Percentiles rank a stretch among this genome's conserved stretches.
Conservation (phyloP, 2,329 filamentous ascomycete genomes). For the Alternaria ethzedia region DNA sequence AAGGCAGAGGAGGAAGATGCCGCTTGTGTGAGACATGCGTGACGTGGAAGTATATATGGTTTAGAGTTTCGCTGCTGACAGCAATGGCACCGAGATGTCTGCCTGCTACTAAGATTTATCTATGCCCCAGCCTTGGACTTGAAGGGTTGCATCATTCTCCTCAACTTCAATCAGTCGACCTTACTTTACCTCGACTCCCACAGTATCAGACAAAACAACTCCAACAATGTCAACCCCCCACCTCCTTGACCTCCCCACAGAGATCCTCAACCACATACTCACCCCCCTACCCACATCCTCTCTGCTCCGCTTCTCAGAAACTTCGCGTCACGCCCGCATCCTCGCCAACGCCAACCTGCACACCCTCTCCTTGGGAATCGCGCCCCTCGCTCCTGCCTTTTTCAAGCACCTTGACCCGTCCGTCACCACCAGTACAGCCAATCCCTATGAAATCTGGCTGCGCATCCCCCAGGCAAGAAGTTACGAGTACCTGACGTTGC, state of each 20-base stretch:
- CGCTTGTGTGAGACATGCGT: background rate
- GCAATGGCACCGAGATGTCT: background rate
- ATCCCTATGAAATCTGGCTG: constrained; percentile 1
- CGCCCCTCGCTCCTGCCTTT: constrained; percentile 50
- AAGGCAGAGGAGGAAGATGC: background rate
- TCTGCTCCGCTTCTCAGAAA: constrained; percentile 44
- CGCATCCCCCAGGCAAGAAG: constrained; percentile 13
- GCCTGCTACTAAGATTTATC: background rate
- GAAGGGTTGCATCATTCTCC: background rate
- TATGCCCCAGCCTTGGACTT: background rate
- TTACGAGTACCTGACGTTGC: constrained; percentile 27
- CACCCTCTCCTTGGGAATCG: constrained; percentile 79
- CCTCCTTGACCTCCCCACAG: constrained; percentile 39
- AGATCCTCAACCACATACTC: constrained; percentile 43
- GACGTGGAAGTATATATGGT: background rate
- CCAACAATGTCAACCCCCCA: constrained; percentile 19
- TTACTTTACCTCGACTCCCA: background rate
- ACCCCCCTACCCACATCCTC: constrained; percentile 37
- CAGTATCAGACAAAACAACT: no score
- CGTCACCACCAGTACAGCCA: constrained; percentile 12
- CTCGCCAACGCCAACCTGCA: constrained; percentile 42
- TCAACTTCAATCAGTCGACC: background rate
- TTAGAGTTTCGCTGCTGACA: background rate
- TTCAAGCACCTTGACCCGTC: constrained; percentile 44
- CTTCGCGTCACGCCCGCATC: constrained; percentile 32